phyloP scores from a whole-genome alignment of 129 eudicot species.

The Flaveria trinervia region DNA sequence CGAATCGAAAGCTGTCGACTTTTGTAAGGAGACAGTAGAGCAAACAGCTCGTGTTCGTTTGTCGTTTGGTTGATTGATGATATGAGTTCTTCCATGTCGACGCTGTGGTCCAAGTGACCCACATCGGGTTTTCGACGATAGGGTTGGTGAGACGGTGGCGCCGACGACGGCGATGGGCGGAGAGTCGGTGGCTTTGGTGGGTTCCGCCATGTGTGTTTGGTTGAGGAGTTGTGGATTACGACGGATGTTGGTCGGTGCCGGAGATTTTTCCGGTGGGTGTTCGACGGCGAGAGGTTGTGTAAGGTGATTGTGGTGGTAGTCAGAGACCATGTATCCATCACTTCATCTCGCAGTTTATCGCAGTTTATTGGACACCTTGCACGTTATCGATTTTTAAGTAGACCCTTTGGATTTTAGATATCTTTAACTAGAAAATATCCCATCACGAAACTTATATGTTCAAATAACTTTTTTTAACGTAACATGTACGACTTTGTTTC shows the following conservation, averaged over 20 bases:
- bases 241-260: constrained; percentile 24
- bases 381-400: not conserved
- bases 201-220: constrained; percentile 61
- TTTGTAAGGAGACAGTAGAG: constrained; percentile 73
- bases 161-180: constrained; percentile 16
- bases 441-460: too few species aligned
- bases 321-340: constrained; percentile 32
- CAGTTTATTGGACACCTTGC: not conserved
- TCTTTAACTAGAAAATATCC: too few species aligned
- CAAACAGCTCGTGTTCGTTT: constrained; percentile 62
- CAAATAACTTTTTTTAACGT: too few species aligned
- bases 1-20: constrained; percentile 60
- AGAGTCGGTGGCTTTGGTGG: constrained; percentile 25
- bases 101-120: constrained; percentile 52
- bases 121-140: constrained; percentile 48
- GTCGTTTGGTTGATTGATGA: constrained; percentile 54
- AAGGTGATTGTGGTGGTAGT: constrained; percentile 28
- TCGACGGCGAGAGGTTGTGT: constrained; percentile 18
- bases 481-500: too few species aligned
- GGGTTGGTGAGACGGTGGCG: constrained; percentile 35
- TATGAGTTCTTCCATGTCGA: constrained; percentile 75
- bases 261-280: constrained; percentile 21
- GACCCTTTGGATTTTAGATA: not conserved
- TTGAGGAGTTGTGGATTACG: constrained; percentile 37
- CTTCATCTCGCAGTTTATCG: constrained; percentile 16